These are phyloP conservation scores for Rhexocercosporidium sp. DNA, from an alignment of 2,329 filamentous ascomycete species.

Conservation along the genomic window DNA sequence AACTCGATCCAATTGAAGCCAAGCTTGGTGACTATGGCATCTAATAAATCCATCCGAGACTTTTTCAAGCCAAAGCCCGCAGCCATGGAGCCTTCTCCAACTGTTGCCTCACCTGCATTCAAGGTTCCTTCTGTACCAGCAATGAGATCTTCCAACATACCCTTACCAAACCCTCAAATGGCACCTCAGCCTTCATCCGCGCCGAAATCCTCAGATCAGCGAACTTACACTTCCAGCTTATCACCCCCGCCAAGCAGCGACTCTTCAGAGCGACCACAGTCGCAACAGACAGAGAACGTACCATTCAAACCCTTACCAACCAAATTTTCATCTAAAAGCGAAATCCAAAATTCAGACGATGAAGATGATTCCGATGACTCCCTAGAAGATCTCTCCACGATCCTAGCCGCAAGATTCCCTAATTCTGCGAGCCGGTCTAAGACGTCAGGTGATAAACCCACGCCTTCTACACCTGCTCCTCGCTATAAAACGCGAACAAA, in stretches of 20 bases:
- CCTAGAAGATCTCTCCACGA: slow-evolving; percentile 55
- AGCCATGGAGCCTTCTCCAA: neutral
- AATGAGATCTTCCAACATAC: slow-evolving; percentile 12
- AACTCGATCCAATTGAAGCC: neutral
- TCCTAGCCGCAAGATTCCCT: slow-evolving; percentile 23
- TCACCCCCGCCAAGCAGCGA: slow-evolving; percentile 27
- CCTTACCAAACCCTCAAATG: neutral
- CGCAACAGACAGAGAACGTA: slow-evolving; percentile 5
- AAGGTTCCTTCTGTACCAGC: slow-evolving; percentile 8
- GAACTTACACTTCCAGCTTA: slow-evolving; percentile 22
- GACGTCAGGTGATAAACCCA: slow-evolving; percentile 21
- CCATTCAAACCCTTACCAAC: neutral
- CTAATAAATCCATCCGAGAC: slow-evolving; percentile 29
- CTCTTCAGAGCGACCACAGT: neutral
- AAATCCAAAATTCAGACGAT: slow-evolving; percentile 75
- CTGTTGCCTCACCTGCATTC: neutral
- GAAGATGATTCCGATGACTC: slow-evolving; percentile 62
- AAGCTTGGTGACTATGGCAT: slow-evolving; percentile 17
- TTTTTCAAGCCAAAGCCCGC: slow-evolving; percentile 27
- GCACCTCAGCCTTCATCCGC: slow-evolving; percentile 3
- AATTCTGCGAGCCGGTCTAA: slow-evolving; percentile 14
- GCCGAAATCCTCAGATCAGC: slow-evolving; percentile 10
- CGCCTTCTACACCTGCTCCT: slow-evolving; percentile 24
- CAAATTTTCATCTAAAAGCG: slow-evolving; percentile 10
- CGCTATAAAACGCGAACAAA: slow-evolving; percentile 20